Evolutionary conservation across 441 rosid species (phyloP).

Genomic region (Bruguiera hainesii): DNA sequence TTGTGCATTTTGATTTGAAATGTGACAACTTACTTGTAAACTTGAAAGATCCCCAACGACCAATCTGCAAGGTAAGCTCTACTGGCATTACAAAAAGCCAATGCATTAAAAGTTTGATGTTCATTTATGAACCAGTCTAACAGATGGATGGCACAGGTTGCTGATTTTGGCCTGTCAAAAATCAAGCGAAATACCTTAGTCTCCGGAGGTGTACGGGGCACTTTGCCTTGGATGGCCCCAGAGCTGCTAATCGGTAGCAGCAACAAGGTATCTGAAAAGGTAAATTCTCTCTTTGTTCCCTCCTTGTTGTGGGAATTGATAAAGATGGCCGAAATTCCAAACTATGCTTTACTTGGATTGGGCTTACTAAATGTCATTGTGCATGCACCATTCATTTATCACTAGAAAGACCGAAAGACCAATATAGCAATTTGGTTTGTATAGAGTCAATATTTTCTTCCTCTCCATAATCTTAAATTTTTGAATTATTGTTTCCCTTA

Average conservation of each 20-base stretch:
- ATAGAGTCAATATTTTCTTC: neutral
- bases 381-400: too few relatives aligned
- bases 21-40: conserved; percentile 98
- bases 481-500: neutral
- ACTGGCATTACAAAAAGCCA: neutral
- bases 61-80: conserved; percentile 87
- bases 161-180: conserved; percentile 74
- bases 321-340: too few relatives aligned
- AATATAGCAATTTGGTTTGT: neutral
- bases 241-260: conserved; percentile 78
- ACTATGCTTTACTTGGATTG: too few relatives aligned
- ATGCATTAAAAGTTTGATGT: neutral
- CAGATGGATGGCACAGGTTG: conserved; percentile 43
- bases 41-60: conserved; percentile 86
- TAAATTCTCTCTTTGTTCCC: conserved; percentile 14
- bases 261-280: conserved; percentile 77
- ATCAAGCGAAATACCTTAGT: conserved; percentile 79
- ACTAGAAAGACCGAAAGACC: too few relatives aligned
- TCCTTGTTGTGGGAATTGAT: too few relatives aligned
- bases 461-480: neutral
- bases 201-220: conserved; percentile 84
- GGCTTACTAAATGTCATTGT: too few relatives aligned
- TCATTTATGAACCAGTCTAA: neutral
- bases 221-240: conserved; percentile 93
- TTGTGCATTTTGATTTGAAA: conserved; percentile 96